phyloP scores from a whole-genome alignment of 768 basidiomycete species.

The Daedaleopsis sinensis region DNA sequence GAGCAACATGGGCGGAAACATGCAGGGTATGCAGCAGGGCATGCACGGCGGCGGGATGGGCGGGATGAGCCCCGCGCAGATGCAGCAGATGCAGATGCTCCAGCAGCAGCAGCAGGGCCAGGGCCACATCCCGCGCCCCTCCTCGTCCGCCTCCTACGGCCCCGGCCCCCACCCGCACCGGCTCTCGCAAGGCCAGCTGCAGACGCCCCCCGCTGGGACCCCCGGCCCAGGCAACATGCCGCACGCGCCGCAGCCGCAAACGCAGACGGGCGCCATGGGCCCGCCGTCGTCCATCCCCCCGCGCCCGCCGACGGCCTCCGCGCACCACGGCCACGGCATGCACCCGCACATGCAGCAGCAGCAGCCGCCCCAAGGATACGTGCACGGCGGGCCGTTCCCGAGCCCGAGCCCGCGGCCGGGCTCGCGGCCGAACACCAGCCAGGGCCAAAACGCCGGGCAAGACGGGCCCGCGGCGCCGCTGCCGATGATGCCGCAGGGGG shows the following conservation, averaged over 20 bases:
- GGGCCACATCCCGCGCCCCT: constrained; percentile 13
- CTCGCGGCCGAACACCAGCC: constrained; percentile 17
- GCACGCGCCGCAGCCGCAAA: constrained; percentile 16
- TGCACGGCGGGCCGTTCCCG: constrained; percentile 12
- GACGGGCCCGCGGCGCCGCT: constrained; percentile 19
- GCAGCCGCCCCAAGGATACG: constrained; percentile 11
- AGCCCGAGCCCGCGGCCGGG: constrained; percentile 22
- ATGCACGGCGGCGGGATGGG: constrained; percentile 15
- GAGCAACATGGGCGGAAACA: constrained; percentile 2
- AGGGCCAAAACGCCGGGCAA: constrained; percentile 11
- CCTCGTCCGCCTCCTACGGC: constrained; percentile 22
- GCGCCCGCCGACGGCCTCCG: constrained; percentile 26
- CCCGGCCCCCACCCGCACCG: constrained; percentile 13
- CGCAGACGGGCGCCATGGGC: constrained; percentile 23
- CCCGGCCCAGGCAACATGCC: constrained; percentile 15
- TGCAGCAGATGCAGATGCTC: constrained; percentile 30
- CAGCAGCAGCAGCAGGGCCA: constrained; percentile 19
- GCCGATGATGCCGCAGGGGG: constrained; percentile 24
- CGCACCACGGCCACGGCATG: constrained; percentile 20
- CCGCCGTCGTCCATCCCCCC: constrained; percentile 32
- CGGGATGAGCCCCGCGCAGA: constrained; percentile 23
- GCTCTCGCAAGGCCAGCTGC: constrained; percentile 25
- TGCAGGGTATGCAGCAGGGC: constrained; percentile 8
- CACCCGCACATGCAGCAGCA: constrained; percentile 21
- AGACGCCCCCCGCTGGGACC: constrained; percentile 10